Evolutionary conservation across 2,329 filamentous ascomycete species (phyloP).

Genomic region (Penicillium sp.): DNA sequence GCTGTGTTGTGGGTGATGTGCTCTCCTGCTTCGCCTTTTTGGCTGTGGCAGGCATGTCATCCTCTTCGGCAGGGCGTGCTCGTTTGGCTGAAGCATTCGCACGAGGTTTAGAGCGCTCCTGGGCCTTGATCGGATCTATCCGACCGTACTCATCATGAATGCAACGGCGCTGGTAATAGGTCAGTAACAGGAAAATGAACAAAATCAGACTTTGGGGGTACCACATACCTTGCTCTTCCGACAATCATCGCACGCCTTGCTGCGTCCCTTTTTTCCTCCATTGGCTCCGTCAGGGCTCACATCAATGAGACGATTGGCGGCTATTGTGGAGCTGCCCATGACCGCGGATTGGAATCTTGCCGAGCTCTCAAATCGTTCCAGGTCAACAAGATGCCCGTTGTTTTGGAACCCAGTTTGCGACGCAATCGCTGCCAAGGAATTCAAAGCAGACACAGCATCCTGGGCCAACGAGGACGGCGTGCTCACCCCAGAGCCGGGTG

Average conservation of each 20-base stretch:
- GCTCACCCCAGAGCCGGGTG: constrained; percentile 26
- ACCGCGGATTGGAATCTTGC: constrained; percentile 27
- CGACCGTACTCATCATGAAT: constrained; percentile 65
- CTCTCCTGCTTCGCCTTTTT: constrained; percentile 39
- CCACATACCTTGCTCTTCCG: constrained; percentile 63
- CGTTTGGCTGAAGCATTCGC: constrained; percentile 57
- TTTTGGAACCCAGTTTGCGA: constrained; percentile 36
- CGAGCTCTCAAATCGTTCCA: constrained; percentile 31
- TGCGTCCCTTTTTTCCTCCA: constrained; percentile 57
- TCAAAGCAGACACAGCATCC: constrained; percentile 41
- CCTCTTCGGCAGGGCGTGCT: constrained; percentile 47
- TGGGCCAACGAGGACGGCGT: constrained; percentile 35
- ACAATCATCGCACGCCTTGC: constrained; percentile 65
- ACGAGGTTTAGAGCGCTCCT: constrained; percentile 59
- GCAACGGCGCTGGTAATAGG: constrained; percentile 55
- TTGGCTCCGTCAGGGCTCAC: constrained; percentile 33
- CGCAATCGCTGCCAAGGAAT: constrained; percentile 40
- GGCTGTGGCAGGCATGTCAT: constrained; percentile 17
- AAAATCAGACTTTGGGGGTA: background rate
- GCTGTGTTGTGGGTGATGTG: constrained; percentile 27
- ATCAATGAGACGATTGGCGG: constrained; percentile 29
- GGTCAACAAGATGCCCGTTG: constrained; percentile 20
- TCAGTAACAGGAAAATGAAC: constrained; percentile 20
- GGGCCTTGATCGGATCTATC: constrained; percentile 62
- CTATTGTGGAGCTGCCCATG: constrained; percentile 27